phyloP scores from a whole-genome alignment of 176 grass and related monocot genomes.

The Oryza coarctata region DNA sequence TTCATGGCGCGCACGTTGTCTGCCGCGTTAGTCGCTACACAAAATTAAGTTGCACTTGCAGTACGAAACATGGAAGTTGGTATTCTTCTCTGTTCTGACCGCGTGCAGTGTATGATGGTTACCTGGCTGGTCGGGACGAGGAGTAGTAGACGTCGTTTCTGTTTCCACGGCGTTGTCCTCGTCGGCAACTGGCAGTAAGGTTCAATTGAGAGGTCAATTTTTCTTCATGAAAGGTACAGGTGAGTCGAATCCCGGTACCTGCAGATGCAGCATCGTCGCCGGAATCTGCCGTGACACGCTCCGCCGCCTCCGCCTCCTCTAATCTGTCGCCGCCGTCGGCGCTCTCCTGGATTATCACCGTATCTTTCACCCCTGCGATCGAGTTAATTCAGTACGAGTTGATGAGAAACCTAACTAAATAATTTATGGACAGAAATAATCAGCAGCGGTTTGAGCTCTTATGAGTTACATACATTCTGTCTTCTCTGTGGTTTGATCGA shows the following conservation, averaged over 20 bases:
- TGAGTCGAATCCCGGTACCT: conserved; percentile 20
- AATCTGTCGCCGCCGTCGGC: neutral
- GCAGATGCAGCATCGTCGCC: neutral
- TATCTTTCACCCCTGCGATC: conserved; percentile 40
- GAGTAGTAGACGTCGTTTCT: neutral
- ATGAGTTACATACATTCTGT: conserved; percentile 39
- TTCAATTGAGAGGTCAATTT: conserved; percentile 1
- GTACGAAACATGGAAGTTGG: neutral
- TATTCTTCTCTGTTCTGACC: neutral
- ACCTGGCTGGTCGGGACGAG: conserved; percentile 12
- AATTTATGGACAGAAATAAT: neutral
- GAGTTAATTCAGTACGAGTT: neutral
- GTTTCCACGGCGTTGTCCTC: conserved; percentile 16
- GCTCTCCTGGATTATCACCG: conserved; percentile 32
- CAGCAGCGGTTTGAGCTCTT: neutral
- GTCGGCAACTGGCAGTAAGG: neutral
- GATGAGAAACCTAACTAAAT: neutral
- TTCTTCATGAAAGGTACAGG: neutral
- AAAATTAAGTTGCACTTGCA: neutral
- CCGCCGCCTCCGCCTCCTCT: neutral
- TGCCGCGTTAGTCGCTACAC: neutral
- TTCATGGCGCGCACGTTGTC: neutral
- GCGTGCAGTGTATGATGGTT: neutral
- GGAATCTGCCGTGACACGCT: neutral
- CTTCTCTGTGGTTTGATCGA: neutral